Evolutionary conservation across 2,329 filamentous ascomycete species (phyloP).

Genomic region (Pseudocercospora crystallina): DNA sequence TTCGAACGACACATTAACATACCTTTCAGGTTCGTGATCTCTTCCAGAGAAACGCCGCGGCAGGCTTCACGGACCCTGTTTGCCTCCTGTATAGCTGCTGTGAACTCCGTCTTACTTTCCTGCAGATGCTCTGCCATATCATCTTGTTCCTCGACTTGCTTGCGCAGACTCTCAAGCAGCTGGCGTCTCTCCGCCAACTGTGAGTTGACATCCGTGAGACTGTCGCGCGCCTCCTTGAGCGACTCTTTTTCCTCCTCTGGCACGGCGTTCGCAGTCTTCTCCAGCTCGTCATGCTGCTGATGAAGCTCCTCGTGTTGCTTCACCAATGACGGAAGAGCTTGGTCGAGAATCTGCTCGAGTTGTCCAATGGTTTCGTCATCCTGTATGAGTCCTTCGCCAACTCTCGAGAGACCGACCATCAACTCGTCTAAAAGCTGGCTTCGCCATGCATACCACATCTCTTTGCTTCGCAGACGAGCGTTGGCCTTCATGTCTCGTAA

Average conservation of each 20-base stretch:
- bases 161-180: slow-evolving; percentile 65
- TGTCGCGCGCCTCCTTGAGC: slow-evolving; percentile 69
- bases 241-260: slow-evolving; percentile 79
- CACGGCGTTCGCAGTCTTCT: slow-evolving; percentile 70
- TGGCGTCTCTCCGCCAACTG: slow-evolving; percentile 69
- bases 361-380: slow-evolving; percentile 68
- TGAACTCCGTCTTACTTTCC: slow-evolving; percentile 66
- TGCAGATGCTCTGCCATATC: slow-evolving; percentile 61
- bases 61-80: slow-evolving; percentile 84
- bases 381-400: slow-evolving; percentile 70
- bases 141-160: slow-evolving; percentile 67
- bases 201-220: slow-evolving; percentile 63
- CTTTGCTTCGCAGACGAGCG: slow-evolving; percentile 84
- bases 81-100: slow-evolving; percentile 75
- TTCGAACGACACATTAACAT: slow-evolving; percentile 32
- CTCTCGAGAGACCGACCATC: slow-evolving; percentile 74
- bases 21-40: slow-evolving; percentile 80
- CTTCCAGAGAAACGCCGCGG: slow-evolving; percentile 80
- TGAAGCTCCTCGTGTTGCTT: slow-evolving; percentile 62
- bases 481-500: slow-evolving; percentile 97
- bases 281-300: slow-evolving; percentile 62
- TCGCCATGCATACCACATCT: slow-evolving; percentile 98
- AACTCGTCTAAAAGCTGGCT: slow-evolving; percentile 83
- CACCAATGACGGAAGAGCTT: slow-evolving; percentile 64
- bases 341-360: slow-evolving; percentile 67